Base-by-base conservation (phyloP, 1,139 yeast genomes). In the Saccharomyces hybrid region DNA sequence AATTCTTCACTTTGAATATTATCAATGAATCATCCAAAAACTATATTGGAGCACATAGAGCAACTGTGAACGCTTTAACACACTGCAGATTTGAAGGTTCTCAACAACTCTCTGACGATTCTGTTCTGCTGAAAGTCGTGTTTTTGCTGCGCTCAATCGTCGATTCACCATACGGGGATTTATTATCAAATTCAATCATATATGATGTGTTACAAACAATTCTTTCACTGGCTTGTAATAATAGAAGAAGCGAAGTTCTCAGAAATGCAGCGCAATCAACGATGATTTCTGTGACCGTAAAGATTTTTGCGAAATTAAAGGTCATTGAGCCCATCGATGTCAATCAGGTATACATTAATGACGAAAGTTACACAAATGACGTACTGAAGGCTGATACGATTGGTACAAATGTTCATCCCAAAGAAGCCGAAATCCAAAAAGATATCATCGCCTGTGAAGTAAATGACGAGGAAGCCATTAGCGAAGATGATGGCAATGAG, bases 31-130 rank as follows among this genome's bases (percentile, higher is more conserved):
- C 70, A 1, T 78, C 83, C 4, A 70, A 71, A 19, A 79, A 83
- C 42, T 78, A 88, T 46, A 82, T 71, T 54, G 77, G 54, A 53
- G 71, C 67, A 53, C 66, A 63, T 67, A 81, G 67, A 69, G 80
- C 69, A 73, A 78, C 73, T 58, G 80, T 85, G 28, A 80, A 88
- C 16, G 86, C 97, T 0, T 78, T 95, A 56, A 88, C 98, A 0
- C 96, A 90, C 66, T 93, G 99, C 71, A 81, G 96, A 42, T 95
- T 93, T 68, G 98, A 93, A 73, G 96, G 96, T 1, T 88, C 95
- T 0, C 97, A 91, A 67, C 96, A 90, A 68, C 81, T 86, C 47
- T 86, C 91, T 47, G 99, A 95, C 71, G 99, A 95, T 66, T 88
- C 96, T 0, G 95, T 95, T 4, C 74, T 95, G 53, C 76, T 91